These are phyloP conservation scores for Biscogniauxia marginata DNA, from an alignment of 2,329 filamentous ascomycete genomes.

Conservation along the genomic window DNA sequence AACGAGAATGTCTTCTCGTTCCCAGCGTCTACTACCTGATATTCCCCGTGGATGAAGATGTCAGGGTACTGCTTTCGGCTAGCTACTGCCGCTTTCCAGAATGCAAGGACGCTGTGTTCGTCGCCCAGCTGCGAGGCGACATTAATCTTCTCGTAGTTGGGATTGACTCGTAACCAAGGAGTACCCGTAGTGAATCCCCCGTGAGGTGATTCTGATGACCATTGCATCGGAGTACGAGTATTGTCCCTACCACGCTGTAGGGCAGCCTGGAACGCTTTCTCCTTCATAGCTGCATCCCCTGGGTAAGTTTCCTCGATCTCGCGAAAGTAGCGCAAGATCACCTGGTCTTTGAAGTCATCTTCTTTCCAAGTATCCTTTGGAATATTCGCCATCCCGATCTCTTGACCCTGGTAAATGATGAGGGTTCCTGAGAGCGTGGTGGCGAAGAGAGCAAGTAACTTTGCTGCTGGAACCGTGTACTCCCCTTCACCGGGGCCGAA, in stretches of 20 bases:
- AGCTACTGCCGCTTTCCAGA: conserved; percentile 59
- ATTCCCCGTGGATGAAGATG: neutral
- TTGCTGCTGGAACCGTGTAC: conserved; percentile 45
- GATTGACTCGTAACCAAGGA: conserved; percentile 72
- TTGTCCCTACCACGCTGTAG: conserved; percentile 55
- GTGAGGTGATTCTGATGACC: conserved; percentile 62
- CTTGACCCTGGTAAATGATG: conserved; percentile 61
- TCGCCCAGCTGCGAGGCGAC: conserved; percentile 52
- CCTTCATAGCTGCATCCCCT: conserved; percentile 2
- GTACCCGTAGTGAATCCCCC: conserved; percentile 54
- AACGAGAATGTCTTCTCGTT: neutral
- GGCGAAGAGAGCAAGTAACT: conserved; percentile 53
- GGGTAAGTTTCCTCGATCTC: conserved; percentile 26
- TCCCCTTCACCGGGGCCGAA: conserved; percentile 45
- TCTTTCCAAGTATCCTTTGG: conserved; percentile 47
- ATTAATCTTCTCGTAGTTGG: conserved; percentile 62
- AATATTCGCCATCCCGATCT: conserved; percentile 59
- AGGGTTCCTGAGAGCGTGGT: conserved; percentile 50
- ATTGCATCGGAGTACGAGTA: conserved; percentile 64
- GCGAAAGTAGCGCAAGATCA: conserved; percentile 48
- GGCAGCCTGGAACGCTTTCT: conserved; percentile 4
- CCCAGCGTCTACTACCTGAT: neutral
- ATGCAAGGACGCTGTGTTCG: conserved; percentile 53
- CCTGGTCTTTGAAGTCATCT: conserved; percentile 48
- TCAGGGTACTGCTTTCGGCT: conserved; percentile 53